Base-by-base conservation (phyloP, 805 yeast species). In the Barnettozyma sucrosica region DNA sequence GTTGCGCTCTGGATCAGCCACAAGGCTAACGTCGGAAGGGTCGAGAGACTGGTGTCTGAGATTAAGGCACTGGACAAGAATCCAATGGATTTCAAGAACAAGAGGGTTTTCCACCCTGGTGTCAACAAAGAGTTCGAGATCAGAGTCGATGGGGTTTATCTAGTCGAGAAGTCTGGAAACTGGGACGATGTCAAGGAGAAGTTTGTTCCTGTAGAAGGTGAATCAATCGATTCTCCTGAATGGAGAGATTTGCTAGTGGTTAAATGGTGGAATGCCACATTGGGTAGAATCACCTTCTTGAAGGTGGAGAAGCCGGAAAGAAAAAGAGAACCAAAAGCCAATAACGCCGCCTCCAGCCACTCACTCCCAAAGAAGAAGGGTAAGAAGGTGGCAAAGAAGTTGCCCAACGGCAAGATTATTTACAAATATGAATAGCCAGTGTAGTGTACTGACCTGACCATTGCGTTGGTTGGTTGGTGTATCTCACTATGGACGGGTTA, bases 381-480 rank as follows among this genome's bases (percentile, higher is more conserved):
- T 9, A 72, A 72, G 48, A 76, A 71, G 52, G 62, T 68, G 40
- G 77, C 50, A 11, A 47, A 43, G 21, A 47, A 70, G 43, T 66
- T 81, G 50, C 83, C 84, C 9, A 81, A 81, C 56, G 87, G 87
- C 1, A 80, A 80, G 58, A 77, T 77, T 10, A 70, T 78, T 4
- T 65, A 66, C 45, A 59, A 58, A 46, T 53, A 47, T 23, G 41
- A 50, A 33, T 36, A 18, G 21, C 10, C 7, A 23, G 25, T 23
- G 25, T 5, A 23, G 25, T 9, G 7, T 13, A n/a, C n/a, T n/a
- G n/a, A n/a, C n/a, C n/a, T n/a, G n/a, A n/a, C n/a, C n/a, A n/a
- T n/a, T n/a, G n/a, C n/a, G n/a, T n/a, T n/a, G n/a, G n/a, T n/a
- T n/a, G n/a, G n/a, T n/a, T n/a, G n/a, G n/a, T n/a, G n/a, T n/a